Evolutionary conservation across 1,284 basidiomycete species (phyloP).

Genomic region (Neotropicomus parvogracilis): DNA sequence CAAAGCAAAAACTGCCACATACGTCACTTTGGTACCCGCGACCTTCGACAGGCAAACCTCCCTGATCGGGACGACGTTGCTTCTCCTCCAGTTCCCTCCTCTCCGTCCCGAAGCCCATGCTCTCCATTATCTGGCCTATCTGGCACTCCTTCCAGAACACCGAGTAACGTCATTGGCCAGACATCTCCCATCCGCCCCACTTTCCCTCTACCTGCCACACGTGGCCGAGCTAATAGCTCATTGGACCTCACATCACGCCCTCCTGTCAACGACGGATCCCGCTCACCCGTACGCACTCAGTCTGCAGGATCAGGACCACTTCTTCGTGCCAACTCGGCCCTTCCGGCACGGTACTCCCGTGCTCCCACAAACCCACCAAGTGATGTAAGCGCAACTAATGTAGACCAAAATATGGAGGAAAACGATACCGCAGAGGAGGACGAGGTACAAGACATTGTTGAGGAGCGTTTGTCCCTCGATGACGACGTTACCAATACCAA

Average conservation of each 20-base stretch:
- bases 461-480: conserved; percentile 23
- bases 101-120: conserved; percentile 22
- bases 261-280: conserved; percentile 20
- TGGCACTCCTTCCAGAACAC: conserved; percentile 14
- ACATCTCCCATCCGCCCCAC: conserved; percentile 23
- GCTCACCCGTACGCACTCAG: conserved; percentile 34
- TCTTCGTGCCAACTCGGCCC: conserved; percentile 29
- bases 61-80: conserved; percentile 43
- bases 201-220: conserved; percentile 23
- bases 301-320: conserved; percentile 28
- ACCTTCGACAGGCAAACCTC: conserved; percentile 71
- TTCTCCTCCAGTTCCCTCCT: conserved; percentile 19
- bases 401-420: conserved; percentile 17
- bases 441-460: conserved; percentile 25
- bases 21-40: conserved; percentile 67
- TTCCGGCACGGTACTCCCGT: conserved; percentile 33
- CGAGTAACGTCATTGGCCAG: conserved; percentile 13
- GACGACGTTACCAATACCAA: conserved; percentile 36
- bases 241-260: conserved; percentile 27
- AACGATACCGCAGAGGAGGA: conserved; percentile 29
- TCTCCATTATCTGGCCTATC: conserved; percentile 20
- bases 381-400: conserved; percentile 10
- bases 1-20: conserved; percentile 69
- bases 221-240: conserved; percentile 21
- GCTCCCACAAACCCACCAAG: conserved; percentile 13